Evolutionary conservation across 1,284 basidiomycete genomes (phyloP).

Genomic region (Ganoderma meredithae): DNA sequence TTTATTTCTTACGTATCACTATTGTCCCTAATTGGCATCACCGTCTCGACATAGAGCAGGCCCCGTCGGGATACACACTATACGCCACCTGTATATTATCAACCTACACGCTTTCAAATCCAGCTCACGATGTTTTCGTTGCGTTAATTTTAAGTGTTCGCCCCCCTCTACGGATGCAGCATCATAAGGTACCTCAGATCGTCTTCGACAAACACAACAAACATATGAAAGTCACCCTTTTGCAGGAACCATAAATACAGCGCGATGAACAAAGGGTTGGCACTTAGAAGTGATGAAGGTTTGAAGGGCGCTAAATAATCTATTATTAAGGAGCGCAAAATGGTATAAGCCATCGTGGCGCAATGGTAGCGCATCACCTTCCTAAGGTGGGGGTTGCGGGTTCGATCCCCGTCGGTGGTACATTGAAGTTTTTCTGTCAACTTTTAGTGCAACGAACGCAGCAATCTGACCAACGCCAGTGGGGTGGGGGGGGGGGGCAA

Average conservation of each 20-base stretch:
- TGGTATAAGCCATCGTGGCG: conserved; percentile 36
- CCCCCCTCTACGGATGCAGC: background rate
- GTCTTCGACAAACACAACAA: too few species aligned
- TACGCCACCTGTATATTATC: conserved; percentile 33
- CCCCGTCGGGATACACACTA: conserved; percentile 23
- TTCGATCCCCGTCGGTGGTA: conserved; percentile 42
- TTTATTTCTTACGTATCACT: conserved; percentile 21
- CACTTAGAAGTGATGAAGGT: too few species aligned
- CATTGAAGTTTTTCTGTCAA: background rate
- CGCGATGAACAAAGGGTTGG: too few species aligned
- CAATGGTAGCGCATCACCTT: conserved; percentile 42
- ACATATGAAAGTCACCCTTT: too few species aligned
- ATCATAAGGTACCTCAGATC: background rate
- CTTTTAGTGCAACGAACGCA: too few species aligned
- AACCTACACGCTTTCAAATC: conserved; percentile 28
- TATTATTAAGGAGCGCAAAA: background rate
- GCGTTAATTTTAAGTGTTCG: background rate
- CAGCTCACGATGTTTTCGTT: conserved; percentile 22
- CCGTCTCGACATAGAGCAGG: conserved; percentile 31
- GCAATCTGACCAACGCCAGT: too few species aligned
- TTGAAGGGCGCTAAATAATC: too few species aligned
- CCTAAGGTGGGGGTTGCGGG: conserved; percentile 42
- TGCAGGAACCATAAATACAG: too few species aligned
- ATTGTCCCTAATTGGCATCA: conserved; percentile 27
- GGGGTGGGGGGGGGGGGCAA: too few species aligned